phyloP scores from a whole-genome alignment of 345 rosid genomes.

The Eucalyptus microcorys region DNA sequence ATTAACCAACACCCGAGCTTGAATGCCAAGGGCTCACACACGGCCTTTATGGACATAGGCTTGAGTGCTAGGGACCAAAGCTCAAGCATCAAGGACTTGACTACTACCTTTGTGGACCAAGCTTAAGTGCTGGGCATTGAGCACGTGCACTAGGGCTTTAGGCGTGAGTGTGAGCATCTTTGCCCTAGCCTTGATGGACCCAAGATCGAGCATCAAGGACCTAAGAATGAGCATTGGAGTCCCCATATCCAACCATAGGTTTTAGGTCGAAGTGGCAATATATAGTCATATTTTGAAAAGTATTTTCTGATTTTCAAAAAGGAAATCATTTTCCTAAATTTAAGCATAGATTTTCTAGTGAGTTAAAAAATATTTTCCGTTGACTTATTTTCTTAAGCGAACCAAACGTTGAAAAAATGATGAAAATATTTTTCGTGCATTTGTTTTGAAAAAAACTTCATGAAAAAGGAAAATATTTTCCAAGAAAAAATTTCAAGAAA shows the following conservation, averaged over 20 bases:
- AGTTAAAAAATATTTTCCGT: no score
- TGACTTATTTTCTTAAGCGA: no score
- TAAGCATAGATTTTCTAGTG: no score
- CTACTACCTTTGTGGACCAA: not conserved
- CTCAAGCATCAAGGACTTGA: accelerated
- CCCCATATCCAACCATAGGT: no score
- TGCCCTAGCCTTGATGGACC: not conserved
- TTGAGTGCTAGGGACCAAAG: not conserved
- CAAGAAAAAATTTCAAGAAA: no score
- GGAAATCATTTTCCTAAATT: no score
- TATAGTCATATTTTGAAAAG: not conserved
- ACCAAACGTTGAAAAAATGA: accelerated
- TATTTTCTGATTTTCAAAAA: not conserved
- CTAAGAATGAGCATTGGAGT: not conserved
- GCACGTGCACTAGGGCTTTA: not conserved
- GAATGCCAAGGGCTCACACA: not conserved
- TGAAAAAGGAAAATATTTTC: no score
- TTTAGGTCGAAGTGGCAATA: accelerated
- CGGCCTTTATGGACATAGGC: accelerated
- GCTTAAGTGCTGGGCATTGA: not conserved
- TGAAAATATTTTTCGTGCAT: accelerated
- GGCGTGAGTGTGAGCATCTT: accelerated
- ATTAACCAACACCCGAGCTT: accelerated
- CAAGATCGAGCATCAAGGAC: accelerated
- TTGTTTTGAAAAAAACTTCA: no score